phyloP scores from a whole-genome alignment of 208 protist species.

The Jaenimonas drosophilae region DNA sequence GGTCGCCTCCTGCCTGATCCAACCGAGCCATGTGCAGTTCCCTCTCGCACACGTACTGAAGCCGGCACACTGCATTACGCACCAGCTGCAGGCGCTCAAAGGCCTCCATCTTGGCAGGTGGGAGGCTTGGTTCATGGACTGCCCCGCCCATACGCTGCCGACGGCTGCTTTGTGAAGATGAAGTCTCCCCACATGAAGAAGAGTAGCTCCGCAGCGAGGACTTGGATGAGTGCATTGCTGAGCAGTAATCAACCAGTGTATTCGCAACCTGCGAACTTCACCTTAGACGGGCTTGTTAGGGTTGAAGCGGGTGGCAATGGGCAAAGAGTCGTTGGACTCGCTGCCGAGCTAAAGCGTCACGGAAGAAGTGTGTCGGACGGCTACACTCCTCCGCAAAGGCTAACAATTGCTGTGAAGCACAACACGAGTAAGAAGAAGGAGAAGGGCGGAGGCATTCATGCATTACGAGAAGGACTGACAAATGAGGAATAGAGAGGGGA shows the following conservation, averaged over 20 bases:
- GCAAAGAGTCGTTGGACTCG: no score
- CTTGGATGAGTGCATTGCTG: conserved; percentile 37
- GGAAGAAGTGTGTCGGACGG: no score
- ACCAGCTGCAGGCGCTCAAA: conserved; percentile 62
- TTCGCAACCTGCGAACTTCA: no score
- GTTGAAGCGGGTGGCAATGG: no score
- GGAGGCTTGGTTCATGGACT: conserved; percentile 19
- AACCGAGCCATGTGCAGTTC: conserved; percentile 46
- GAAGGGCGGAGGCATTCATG: no score
- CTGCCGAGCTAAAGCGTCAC: no score
- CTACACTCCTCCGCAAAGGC: conserved; percentile 11
- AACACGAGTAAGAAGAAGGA: conserved; percentile 18
- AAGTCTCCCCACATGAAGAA: conserved; percentile 38
- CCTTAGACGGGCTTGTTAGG: no score
- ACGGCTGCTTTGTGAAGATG: conserved; percentile 21
- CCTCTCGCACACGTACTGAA: conserved; percentile 70
- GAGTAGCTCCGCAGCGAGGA: conserved; percentile 38
- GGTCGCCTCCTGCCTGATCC: conserved; percentile 48
- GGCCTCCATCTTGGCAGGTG: conserved; percentile 57
- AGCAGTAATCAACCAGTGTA: no score
- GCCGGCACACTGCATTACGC: conserved; percentile 61
- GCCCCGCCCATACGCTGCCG: conserved; percentile 17
- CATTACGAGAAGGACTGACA: no score
- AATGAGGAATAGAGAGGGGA: no score
- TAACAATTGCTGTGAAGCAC: conserved; percentile 1